Evolutionary conservation across 2,329 filamentous ascomycete species (phyloP), one percentile per base, ranked within the genome.

Genomic region (Dothistroma pini): DNA sequence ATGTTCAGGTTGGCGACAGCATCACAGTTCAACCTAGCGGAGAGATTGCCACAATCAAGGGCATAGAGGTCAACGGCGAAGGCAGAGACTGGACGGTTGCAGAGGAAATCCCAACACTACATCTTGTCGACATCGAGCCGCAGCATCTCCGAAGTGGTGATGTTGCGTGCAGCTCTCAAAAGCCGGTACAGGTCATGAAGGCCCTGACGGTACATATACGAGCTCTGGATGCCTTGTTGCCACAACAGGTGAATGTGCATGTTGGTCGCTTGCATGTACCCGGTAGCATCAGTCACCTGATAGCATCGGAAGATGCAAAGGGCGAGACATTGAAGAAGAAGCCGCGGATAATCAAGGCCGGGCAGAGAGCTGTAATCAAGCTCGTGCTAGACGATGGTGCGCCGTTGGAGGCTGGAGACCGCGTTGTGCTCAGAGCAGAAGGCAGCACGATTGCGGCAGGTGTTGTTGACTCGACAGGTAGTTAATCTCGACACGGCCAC

Each of bases 361-460:
- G 96, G 57, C 93, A 92, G 5, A 83, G 90, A 61, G 83, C 97
- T 1, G 81, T 86, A 59, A 85, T 97, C 29, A 89, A 89, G 58
- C 51, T 76, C 3, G 59, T 54, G 14, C 53, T 72, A 72, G 78
- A 96, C 70, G 86, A 88, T 54, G 79, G 81, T 22, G 84, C 95
- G 57, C 92, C 95, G 16, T 75, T 97, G 52, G 95, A 97, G 75
- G 82, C 84, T 16, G 90, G 90, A 0, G 87, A 88, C 66, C 84
- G 91, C 67, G 86, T 99, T 50, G 90, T 97, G 31, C 77, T 99
- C 56, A 82, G 95, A 63, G 86, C 86, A 66, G 86, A 86, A 56
- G 95, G 95, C 1, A 85, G 89, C 68, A 97, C 95, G 1, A 84
- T 97, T 61, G 95, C 91, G 11, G 92, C 93, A 41, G 95, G 95